Evolutionary conservation across 2,329 filamentous ascomycete genomes (phyloP).

Genomic region (Fusarium setosum): DNA sequence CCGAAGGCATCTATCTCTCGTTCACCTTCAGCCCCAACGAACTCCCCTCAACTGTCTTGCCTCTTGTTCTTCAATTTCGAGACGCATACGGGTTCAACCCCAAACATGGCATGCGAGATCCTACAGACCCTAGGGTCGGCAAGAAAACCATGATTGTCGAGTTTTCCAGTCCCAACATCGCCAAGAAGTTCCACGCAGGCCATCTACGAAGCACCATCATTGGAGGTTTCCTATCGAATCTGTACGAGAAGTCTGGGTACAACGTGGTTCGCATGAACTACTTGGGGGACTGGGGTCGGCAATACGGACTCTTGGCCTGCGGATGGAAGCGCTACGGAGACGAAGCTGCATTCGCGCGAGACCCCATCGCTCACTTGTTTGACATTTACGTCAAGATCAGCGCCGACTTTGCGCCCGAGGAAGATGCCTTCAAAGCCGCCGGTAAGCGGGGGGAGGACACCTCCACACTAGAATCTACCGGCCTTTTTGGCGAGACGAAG

Average conservation of each 20-base stretch:
- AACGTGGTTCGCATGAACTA: slow-evolving; percentile 80
- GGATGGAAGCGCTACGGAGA: slow-evolving; percentile 76
- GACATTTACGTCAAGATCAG: slow-evolving; percentile 79
- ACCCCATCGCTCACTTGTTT: slow-evolving; percentile 79
- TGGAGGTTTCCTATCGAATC: slow-evolving; percentile 62
- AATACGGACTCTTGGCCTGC: slow-evolving; percentile 74
- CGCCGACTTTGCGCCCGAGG: slow-evolving; percentile 69
- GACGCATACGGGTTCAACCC: background rate
- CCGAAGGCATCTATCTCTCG: slow-evolving; percentile 1
- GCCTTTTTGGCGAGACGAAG: slow-evolving; percentile 63
- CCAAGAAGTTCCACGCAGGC: slow-evolving; percentile 16
- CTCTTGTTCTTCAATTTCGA: background rate
- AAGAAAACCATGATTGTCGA: slow-evolving; percentile 14
- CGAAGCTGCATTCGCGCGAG: slow-evolving; percentile 70
- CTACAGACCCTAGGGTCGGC: background rate
- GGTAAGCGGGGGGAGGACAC: slow-evolving; percentile 58
- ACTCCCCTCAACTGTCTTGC: slow-evolving; percentile 1
- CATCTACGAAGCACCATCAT: slow-evolving; percentile 21
- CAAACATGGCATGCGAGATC: background rate
- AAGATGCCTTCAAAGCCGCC: slow-evolving; percentile 66
- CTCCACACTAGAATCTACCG: slow-evolving; percentile 55
- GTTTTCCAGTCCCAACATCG: slow-evolving; percentile 15
- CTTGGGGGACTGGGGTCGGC: slow-evolving; percentile 83
- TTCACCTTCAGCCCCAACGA: background rate
- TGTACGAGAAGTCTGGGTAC: slow-evolving; percentile 77